phyloP scores from a whole-genome alignment of 306 rosid genomes.

The Medicago truncatula region DNA sequence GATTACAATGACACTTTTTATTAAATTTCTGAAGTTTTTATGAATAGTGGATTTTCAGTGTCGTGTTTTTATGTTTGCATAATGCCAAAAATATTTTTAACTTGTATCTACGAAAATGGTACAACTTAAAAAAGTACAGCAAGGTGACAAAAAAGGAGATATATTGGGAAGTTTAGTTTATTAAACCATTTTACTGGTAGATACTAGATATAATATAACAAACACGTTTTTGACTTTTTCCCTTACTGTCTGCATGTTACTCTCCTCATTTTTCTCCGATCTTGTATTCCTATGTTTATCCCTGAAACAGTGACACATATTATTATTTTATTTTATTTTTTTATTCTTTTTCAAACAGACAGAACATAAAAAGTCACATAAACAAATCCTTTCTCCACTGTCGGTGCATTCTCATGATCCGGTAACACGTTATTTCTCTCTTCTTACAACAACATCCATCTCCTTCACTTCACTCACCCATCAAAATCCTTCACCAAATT shows the following conservation, averaged over 20 bases:
- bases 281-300: slow-evolving; percentile 3
- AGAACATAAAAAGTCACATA: not conserved
- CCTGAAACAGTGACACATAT: not conserved
- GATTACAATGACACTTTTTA: no score
- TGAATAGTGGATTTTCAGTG: no score
- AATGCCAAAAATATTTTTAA: no score
- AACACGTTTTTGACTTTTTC: slow-evolving; percentile 25
- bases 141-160: no score
- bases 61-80: no score
- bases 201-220: no score
- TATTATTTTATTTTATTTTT: no score
- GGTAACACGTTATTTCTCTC: not conserved
- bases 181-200: not conserved
- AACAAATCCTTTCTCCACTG: slow-evolving; percentile 2
- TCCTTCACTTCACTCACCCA: slow-evolving; percentile 6
- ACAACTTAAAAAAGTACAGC: no score
- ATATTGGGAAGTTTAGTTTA: no score
- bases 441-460: slow-evolving; percentile 3
- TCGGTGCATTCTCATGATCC: slow-evolving; percentile 22
- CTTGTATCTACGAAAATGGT: no score
- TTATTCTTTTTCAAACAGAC: not conserved
- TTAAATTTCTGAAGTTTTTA: no score
- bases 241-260: not conserved
- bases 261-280: slow-evolving; percentile 38
- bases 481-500: slow-evolving; percentile 18